Conservation (phyloP, 192 early-diverging fungal species). For the Haplosporangium gracile region DNA sequence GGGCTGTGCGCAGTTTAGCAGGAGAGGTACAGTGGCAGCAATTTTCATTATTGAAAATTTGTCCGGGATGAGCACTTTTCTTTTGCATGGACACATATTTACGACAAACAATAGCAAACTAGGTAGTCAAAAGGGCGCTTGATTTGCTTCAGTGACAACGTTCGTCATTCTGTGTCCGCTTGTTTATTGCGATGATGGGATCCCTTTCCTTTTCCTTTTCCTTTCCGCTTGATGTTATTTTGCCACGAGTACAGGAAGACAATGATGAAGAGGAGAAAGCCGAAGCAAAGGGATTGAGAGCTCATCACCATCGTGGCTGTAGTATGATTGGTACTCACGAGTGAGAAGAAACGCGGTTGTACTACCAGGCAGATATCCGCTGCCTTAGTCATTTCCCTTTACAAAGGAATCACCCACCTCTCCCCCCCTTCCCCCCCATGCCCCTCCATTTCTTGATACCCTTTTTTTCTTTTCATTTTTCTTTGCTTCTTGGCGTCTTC, state of each 20-base stretch:
- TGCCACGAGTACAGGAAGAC: background rate
- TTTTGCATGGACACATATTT: no score
- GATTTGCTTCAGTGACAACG: background rate
- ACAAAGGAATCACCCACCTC: conserved; percentile 15
- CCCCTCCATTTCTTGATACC: no score
- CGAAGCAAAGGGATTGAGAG: no score
- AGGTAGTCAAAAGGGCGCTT: background rate
- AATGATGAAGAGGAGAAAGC: background rate
- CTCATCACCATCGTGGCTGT: no score
- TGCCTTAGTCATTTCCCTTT: conserved; percentile 14
- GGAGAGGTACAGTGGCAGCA: background rate
- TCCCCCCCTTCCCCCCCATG: no score
- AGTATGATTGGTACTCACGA: no score
- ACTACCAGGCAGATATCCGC: background rate
- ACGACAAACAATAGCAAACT: background rate
- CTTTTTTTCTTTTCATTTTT: background rate
- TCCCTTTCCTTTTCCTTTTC: background rate
- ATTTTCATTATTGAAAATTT: background rate
- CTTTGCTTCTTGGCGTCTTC: background rate
- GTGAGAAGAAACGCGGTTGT: background rate
- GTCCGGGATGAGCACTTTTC: background rate
- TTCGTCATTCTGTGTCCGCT: background rate
- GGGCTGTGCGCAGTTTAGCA: background rate
- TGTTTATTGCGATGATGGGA: background rate
- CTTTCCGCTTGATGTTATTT: background rate